phyloP scores from a whole-genome alignment of 2,329 filamentous ascomycete genomes.

The Coniochaeta ligniaria region DNA sequence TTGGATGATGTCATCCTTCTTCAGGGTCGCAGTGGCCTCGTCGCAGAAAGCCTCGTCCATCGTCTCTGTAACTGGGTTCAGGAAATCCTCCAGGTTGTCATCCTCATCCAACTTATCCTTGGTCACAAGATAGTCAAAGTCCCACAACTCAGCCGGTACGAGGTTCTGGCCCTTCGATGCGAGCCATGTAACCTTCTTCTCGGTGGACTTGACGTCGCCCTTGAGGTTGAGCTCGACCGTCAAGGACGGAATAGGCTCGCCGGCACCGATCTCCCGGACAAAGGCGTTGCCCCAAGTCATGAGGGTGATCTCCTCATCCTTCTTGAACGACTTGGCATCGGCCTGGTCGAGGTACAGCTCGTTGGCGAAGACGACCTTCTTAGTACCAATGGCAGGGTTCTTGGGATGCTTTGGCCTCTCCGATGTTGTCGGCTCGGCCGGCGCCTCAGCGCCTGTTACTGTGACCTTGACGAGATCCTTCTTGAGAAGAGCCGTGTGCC shows the following conservation, averaged over 20 bases:
- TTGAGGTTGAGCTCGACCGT: slow-evolving; percentile 83
- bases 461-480: slow-evolving; percentile 65
- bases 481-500: slow-evolving; percentile 66
- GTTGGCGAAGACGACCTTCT: slow-evolving; percentile 74
- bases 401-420: slow-evolving; percentile 85
- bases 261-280: slow-evolving; percentile 57
- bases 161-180: slow-evolving; percentile 69
- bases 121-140: slow-evolving; percentile 91
- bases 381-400: slow-evolving; percentile 76
- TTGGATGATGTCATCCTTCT: slow-evolving; percentile 88
- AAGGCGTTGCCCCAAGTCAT: slow-evolving; percentile 96
- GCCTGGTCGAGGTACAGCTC: slow-evolving; percentile 78
- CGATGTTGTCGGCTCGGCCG: slow-evolving; percentile 54
- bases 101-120: slow-evolving; percentile 92
- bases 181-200: slow-evolving; percentile 96
- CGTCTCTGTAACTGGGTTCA: slow-evolving; percentile 69
- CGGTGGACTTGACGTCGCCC: slow-evolving; percentile 89
- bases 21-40: slow-evolving; percentile 68
- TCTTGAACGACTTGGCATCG: slow-evolving; percentile 73
- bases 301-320: slow-evolving; percentile 85
- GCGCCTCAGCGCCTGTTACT: slow-evolving; percentile 61
- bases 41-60: slow-evolving; percentile 73
- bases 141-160: slow-evolving; percentile 77
- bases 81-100: slow-evolving; percentile 75
- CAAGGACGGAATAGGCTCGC: slow-evolving; percentile 56